Conservation (phyloP, 352 stramenopile species). For the Phytophthora ramorum region DNA sequence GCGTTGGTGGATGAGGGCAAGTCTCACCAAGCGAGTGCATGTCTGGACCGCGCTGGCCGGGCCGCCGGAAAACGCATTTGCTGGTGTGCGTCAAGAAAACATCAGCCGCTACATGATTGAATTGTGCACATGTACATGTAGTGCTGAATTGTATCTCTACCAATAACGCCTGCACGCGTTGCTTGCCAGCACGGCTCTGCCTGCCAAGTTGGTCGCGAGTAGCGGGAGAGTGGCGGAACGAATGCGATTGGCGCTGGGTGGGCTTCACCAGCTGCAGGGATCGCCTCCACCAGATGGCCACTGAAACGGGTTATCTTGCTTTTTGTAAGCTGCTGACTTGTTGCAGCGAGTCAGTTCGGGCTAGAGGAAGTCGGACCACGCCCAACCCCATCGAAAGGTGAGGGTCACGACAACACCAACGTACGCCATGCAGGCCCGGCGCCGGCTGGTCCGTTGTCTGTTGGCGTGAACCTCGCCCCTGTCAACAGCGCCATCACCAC, state of each 20-base stretch:
- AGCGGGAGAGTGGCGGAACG: constrained; percentile 40
- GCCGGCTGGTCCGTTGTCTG: constrained; percentile 18
- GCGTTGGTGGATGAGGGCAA: constrained; percentile 26
- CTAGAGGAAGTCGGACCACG: constrained; percentile 36
- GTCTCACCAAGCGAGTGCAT: constrained; percentile 11
- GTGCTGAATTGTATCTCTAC: background rate
- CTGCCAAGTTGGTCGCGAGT: constrained; percentile 25
- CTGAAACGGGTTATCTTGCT: constrained; percentile 3
- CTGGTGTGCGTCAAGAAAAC: constrained; percentile 1
- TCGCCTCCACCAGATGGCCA: constrained; percentile 35
- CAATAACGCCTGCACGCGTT: too few relatives aligned
- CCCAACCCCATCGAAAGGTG: constrained; percentile 7
- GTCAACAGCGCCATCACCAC: background rate
- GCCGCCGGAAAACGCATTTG: constrained; percentile 20
- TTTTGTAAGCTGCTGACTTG: constrained; percentile 40
- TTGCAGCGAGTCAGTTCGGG: constrained; percentile 37
- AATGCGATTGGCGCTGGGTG: constrained; percentile 26
- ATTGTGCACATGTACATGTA: background rate
- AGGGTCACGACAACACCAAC: constrained; percentile 31
- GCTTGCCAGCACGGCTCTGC: constrained; percentile 13
- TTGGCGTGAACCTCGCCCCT: constrained; percentile 3
- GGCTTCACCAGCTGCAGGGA: constrained; percentile 32
- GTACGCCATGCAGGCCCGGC: constrained; percentile 6
- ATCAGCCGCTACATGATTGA: background rate
- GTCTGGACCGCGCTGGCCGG: constrained; percentile 10